Base-by-base conservation (phyloP, 345 rosid genomes). In the Eucalyptus virginea region DNA sequence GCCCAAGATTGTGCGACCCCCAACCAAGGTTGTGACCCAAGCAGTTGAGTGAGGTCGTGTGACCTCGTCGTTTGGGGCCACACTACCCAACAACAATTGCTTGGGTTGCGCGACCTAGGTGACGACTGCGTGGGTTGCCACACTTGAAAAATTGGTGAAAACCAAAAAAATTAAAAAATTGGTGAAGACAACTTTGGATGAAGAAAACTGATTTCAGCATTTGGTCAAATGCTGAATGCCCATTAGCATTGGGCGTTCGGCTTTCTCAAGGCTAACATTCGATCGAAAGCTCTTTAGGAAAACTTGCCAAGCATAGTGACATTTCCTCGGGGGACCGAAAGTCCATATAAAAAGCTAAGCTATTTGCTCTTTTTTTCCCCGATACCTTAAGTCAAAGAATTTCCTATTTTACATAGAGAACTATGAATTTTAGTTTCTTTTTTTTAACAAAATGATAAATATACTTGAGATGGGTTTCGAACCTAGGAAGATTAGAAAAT, bases 11-110 rank as follows among this genome's bases (percentile, higher is more conserved):
- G 11, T 52, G 11, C 0, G 0, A 52, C 58, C 58, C 58, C 2
- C 4, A 52, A 9, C 58, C 26, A 52, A 52, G 58, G 58, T 52
- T 52, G 11, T 0, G 1, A 52, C 58, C 5, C 2, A 21, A 8
- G 58, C 0, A 0, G 5, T 0, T 5, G 0, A 8, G 26, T 0
- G 5, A 5, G 26, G 58, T 52, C 2, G 0, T 8, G 58, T 1
- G 5, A 52, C 26, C 58, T 52, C 0, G 5, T 52, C 0, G 2
- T 52, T 4, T 52, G 10, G 9, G 56, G 24, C 19, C 56, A 52
- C 56, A 52, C 56, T 52, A 11, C 58, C 5, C 26, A 52, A 52
- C 5, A 2, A 4, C 1, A 52, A 2, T 19, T 11, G 0, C 24
- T 0, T 52, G 0, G 2, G 26, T 52, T 19, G 11, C 0, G 0